Conservation (phyloP, 148 eudicot genomes). For the Arbutus unedo region DNA sequence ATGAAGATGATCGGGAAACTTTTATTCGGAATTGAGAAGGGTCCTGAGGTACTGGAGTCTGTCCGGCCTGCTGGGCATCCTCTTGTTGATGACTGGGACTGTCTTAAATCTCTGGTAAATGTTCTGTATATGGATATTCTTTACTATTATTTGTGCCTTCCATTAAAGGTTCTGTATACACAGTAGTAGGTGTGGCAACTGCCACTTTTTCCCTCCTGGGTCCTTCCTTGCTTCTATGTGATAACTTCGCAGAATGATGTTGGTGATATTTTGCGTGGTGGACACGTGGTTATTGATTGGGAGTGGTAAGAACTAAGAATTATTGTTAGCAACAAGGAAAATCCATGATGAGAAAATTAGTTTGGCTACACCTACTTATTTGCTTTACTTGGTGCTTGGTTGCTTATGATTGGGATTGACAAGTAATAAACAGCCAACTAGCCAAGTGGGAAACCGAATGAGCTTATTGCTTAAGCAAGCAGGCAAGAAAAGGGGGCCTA, state of each 20-base stretch:
- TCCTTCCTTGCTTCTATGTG: not conserved
- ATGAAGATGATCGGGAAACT: conserved; percentile 80
- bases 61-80: conserved; percentile 75
- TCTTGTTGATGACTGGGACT: conserved; percentile 89
- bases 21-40: conserved; percentile 76
- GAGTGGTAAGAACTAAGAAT: too few relatives aligned
- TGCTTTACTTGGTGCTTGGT: not conserved
- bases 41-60: conserved; percentile 53
- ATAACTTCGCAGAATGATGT: not conserved
- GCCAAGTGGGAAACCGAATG: not conserved
- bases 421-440: not conserved
- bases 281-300: not conserved
- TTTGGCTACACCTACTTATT: not conserved
- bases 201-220: not conserved
- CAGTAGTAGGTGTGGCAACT: not conserved
- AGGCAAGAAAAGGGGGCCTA: not conserved
- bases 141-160: not conserved
- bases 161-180: not conserved
- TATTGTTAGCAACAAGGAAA: not conserved
- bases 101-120: conserved; percentile 72
- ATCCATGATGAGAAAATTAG: not conserved
- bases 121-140: not conserved
- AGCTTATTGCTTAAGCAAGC: not conserved
- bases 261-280: not conserved
- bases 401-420: not conserved